These are phyloP conservation scores for Vitellaria paradoxa DNA, from an alignment of 179 eudicot species.

Conservation along the genomic window DNA sequence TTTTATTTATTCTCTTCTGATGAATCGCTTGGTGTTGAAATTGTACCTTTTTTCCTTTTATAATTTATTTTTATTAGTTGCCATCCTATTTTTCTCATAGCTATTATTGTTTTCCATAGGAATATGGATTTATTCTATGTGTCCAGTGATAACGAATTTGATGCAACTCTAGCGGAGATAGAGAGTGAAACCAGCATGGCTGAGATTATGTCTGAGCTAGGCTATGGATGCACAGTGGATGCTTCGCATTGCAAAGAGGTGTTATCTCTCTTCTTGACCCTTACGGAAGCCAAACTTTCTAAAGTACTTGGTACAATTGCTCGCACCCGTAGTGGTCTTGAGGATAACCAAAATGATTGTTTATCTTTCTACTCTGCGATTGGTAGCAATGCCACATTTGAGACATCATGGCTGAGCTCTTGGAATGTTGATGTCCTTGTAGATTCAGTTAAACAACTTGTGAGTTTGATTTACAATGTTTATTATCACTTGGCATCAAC, in stretches of 20 bases:
- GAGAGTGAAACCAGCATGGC: slow-evolving; percentile 74
- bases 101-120: slow-evolving; percentile 30
- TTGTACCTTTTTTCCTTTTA: neutral
- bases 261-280: slow-evolving; percentile 64
- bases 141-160: slow-evolving; percentile 59
- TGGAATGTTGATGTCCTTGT: slow-evolving; percentile 76
- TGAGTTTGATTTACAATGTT: slow-evolving; percentile 33
- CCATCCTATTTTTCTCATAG: neutral
- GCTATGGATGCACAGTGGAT: slow-evolving; percentile 73
- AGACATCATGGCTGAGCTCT: slow-evolving; percentile 45
- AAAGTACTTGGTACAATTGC: slow-evolving; percentile 69
- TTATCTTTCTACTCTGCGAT: slow-evolving; percentile 63
- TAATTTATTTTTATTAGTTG: neutral
- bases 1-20: neutral
- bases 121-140: slow-evolving; percentile 51
- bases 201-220: slow-evolving; percentile 76
- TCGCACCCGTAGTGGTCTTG: slow-evolving; percentile 59
- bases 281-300: slow-evolving; percentile 64
- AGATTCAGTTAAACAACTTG: slow-evolving; percentile 80
- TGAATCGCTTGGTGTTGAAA: neutral
- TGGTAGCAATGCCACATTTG: slow-evolving; percentile 42
- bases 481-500: neutral
- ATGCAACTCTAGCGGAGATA: slow-evolving; percentile 75
- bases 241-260: slow-evolving; percentile 74
- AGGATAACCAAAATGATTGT: slow-evolving; percentile 47